These are phyloP conservation scores for Botrytis pseudocinerea DNA, from an alignment of 2,329 filamentous ascomycete species.

Conservation along the genomic window DNA sequence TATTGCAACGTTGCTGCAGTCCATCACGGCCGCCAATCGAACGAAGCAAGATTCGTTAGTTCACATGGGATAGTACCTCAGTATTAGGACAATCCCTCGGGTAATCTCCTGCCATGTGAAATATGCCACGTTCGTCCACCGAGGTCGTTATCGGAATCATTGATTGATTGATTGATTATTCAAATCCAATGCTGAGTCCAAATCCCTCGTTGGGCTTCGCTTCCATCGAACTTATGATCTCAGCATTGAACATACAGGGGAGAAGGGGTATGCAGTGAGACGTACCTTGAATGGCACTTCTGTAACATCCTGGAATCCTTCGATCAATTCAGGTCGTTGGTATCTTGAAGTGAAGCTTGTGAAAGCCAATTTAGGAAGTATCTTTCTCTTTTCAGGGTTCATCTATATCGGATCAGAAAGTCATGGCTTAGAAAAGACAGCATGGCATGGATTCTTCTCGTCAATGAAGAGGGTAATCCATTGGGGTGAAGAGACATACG, in stretches of 20 bases:
- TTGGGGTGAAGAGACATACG: conserved; percentile 32
- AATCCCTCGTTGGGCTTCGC: conserved; percentile 63
- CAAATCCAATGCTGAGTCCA: conserved; percentile 81
- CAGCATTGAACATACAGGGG: conserved; percentile 14
- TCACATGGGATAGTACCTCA: neutral
- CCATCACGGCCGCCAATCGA: conserved; percentile 13
- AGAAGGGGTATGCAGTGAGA: conserved; percentile 28
- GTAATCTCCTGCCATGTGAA: conserved; percentile 18
- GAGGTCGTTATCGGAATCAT: neutral
- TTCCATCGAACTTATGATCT: conserved; percentile 35
- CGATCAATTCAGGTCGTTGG: conserved; percentile 66
- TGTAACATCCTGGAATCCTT: conserved; percentile 82
- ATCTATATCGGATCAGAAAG: conserved; percentile 47
- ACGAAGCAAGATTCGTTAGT: conserved; percentile 9
- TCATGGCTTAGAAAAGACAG: conserved; percentile 2
- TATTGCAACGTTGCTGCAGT: conserved; percentile 22
- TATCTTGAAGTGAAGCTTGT: conserved; percentile 72
- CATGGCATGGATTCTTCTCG: neutral
- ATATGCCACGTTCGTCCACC: conserved; percentile 14
- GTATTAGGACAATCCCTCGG: conserved; percentile 12
- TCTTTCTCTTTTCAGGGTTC: conserved; percentile 78
- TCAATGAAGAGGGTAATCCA: neutral
- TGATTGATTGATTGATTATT: conserved; percentile 24
- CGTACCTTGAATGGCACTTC: conserved; percentile 70
- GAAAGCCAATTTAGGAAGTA: conserved; percentile 80